A percentile compares a stretch with the other conserved stretches of the same genome.
These are phyloP conservation scores for Hericium alpestre DNA, from an alignment of 768 basidiomycete genomes.

Conservation along the genomic window DNA sequence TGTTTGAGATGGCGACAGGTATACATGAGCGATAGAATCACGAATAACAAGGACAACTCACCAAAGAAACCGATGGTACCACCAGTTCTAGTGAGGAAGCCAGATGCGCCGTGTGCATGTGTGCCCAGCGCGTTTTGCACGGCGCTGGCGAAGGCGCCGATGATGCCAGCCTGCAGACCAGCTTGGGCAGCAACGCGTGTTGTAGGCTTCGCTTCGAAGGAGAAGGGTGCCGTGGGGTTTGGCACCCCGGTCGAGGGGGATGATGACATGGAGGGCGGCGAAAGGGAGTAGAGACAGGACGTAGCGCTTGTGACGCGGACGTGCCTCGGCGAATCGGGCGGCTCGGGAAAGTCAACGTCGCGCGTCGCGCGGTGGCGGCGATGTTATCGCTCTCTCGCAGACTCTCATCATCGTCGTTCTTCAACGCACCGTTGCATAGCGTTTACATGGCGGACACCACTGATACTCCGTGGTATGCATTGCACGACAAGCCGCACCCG, in stretches of 20 bases:
- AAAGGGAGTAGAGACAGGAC: not conserved
- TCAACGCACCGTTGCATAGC: not conserved
- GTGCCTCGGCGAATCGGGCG: not conserved
- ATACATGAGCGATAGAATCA: not conserved
- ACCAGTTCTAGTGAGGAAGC: slow-evolving; percentile 79
- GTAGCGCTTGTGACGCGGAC: not conserved
- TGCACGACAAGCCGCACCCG: slow-evolving; percentile 23
- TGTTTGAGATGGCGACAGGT: slow-evolving; percentile 21
- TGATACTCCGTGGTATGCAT: slow-evolving; percentile 23
- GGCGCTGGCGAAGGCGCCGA: slow-evolving; percentile 61
- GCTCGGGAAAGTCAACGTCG: not conserved
- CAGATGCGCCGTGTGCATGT: slow-evolving; percentile 73
- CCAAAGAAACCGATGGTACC: slow-evolving; percentile 89
- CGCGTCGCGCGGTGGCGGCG: not conserved
- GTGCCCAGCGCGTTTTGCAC: slow-evolving; percentile 72
- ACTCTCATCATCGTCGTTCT: not conserved
- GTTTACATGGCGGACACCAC: not conserved
- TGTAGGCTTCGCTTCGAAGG: slow-evolving; percentile 42
- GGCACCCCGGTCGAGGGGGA: not conserved
- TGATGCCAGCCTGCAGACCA: slow-evolving; percentile 53
- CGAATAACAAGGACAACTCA: slow-evolving; percentile 19
- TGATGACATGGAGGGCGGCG: slow-evolving; percentile 9
- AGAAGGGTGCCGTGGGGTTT: slow-evolving; percentile 1
- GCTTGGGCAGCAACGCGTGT: slow-evolving; percentile 44
- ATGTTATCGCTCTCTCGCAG: not conserved